Evolutionary conservation across 2,329 filamentous ascomycete species (phyloP).

Genomic region (Raffaelea arxii): DNA sequence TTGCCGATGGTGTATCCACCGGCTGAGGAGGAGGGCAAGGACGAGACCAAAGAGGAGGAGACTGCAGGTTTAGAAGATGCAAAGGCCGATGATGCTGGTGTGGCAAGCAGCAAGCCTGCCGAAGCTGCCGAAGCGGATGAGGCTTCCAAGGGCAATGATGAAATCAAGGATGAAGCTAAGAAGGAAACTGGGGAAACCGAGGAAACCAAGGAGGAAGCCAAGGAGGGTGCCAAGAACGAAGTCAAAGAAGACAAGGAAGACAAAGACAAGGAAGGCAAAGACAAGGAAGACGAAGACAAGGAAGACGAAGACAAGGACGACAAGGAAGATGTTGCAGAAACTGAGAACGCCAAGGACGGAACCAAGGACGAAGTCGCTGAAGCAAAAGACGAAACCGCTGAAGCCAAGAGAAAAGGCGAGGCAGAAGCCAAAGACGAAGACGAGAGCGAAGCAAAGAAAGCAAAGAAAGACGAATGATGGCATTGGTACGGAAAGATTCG

Average conservation of each 20-base stretch:
- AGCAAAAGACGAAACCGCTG: too few species aligned
- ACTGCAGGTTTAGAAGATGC: too few species aligned
- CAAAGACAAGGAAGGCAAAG: not conserved
- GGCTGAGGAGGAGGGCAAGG: not conserved
- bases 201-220: not conserved
- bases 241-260: not conserved
- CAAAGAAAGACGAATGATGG: not conserved
- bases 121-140: not conserved
- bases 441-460: not conserved
- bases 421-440: too few species aligned
- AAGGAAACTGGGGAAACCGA: not conserved
- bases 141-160: not conserved
- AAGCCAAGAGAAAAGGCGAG: too few species aligned
- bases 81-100: not conserved
- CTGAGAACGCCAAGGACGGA: not conserved
- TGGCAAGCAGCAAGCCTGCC: not conserved
- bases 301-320: not conserved
- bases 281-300: not conserved
- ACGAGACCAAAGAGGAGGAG: not conserved
- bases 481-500: too few species aligned
- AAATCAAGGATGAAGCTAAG: not conserved
- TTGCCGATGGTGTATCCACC: slow-evolving; percentile 45
- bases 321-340: not conserved
- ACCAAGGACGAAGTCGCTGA: too few species aligned
- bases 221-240: too few species aligned